Conservation (phyloP, 257 asterid species). For the Capsicum pubescens region DNA sequence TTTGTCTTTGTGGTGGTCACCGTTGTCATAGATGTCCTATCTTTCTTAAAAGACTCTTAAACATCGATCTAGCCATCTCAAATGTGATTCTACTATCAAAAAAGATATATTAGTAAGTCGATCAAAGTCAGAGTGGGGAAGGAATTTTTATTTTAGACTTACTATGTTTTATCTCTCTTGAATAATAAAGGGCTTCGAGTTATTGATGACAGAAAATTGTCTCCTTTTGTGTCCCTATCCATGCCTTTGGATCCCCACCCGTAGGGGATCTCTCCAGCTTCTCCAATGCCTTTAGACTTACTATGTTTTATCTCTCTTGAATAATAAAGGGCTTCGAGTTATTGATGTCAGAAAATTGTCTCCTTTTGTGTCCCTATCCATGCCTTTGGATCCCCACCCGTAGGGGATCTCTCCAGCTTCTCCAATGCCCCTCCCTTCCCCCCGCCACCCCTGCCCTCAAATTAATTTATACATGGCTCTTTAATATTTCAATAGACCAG, state of each 20-base stretch:
- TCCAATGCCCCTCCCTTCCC: too few species aligned
- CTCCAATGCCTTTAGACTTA: not conserved
- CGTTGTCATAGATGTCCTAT: conserved; percentile 22
- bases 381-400: not conserved
- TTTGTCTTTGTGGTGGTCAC: conserved; percentile 13
- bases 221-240: not conserved
- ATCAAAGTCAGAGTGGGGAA: too few species aligned
- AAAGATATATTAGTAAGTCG: too few species aligned
- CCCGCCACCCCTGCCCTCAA: too few species aligned
- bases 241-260: not conserved
- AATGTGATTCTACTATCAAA: not conserved
- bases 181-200: not conserved
- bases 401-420: too few species aligned
- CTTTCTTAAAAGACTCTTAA: conserved; percentile 27
- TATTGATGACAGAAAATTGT: not conserved
- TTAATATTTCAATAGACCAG: too few species aligned
- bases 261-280: too few species aligned
- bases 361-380: not conserved
- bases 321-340: not conserved
- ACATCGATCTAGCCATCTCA: not conserved
- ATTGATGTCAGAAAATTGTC: not conserved
- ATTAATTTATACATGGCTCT: too few species aligned
- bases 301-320: not conserved
- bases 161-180: not conserved
- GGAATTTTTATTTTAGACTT: not conserved